These are phyloP conservation scores for Fusarium circinatum DNA, from an alignment of 2,329 filamentous ascomycete species.

Conservation along the genomic window DNA sequence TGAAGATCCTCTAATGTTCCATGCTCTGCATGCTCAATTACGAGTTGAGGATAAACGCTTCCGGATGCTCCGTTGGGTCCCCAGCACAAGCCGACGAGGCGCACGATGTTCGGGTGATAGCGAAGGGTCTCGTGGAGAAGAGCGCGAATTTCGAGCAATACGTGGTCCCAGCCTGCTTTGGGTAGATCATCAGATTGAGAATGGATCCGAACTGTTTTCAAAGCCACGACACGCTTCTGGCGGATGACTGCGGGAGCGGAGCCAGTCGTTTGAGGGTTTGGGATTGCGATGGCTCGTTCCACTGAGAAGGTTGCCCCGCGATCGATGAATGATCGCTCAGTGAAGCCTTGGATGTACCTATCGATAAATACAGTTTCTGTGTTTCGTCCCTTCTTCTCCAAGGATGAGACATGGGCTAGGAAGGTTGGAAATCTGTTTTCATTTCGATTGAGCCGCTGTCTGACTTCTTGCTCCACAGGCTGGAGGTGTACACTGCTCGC, in stretches of 20 bases:
- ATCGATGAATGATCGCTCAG: neutral
- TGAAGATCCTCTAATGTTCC: neutral
- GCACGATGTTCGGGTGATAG: neutral
- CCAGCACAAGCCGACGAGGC: neutral
- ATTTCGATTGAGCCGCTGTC: neutral
- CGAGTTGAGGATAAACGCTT: neutral
- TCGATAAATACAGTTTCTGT: neutral
- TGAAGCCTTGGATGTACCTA: neutral
- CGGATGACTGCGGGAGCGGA: neutral
- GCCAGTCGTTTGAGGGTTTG: neutral
- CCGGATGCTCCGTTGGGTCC: neutral
- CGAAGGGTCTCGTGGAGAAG: neutral
- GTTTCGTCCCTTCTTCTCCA: neutral
- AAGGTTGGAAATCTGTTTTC: neutral
- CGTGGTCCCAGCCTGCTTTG: conserved; percentile 2
- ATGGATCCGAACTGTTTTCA: neutral
- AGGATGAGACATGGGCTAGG: neutral
- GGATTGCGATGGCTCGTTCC: neutral
- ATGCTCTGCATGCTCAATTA: neutral
- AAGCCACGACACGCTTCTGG: neutral
- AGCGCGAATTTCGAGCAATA: conserved; percentile 3
- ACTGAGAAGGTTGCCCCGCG: neutral
- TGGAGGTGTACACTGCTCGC: fast-evolving
- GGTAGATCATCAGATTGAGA: neutral
- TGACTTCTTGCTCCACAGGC: fast-evolving